A percentile compares a stretch with the other conserved stretches of the same genome.
These are phyloP conservation scores for Castanea crenata DNA, from an alignment of 306 rosid genomes.

Conservation along the genomic window DNA sequence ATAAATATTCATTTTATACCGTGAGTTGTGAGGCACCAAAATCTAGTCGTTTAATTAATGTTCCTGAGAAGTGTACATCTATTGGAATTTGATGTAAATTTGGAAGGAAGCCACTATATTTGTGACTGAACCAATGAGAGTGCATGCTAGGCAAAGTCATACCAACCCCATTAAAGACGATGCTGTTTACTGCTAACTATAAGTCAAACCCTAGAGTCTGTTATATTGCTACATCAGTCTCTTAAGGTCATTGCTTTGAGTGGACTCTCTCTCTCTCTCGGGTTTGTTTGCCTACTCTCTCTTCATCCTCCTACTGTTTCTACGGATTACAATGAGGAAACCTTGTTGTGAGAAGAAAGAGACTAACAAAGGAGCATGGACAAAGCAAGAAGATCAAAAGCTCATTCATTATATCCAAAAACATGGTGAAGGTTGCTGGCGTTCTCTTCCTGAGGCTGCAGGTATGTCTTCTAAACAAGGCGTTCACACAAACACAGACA, in stretches of 20 bases:
- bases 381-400: conserved; percentile 51
- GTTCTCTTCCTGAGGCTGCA: conserved; percentile 42
- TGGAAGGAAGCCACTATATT: no score
- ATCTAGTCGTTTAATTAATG: no score
- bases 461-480: conserved; percentile 19
- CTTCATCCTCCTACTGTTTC: neutral
- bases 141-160: neutral
- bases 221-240: neutral
- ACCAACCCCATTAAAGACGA: neutral
- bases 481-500: neutral
- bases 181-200: neutral
- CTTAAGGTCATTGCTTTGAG: neutral
- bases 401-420: conserved; percentile 36
- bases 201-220: neutral
- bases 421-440: conserved; percentile 48
- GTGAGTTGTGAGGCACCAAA: no score
- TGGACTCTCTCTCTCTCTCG: neutral
- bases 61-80: no score
- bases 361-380: conserved; percentile 42
- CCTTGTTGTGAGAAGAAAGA: conserved; percentile 29
- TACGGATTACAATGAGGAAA: neutral
- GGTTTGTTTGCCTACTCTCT: neutral
- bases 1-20: no score
- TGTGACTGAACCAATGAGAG: no score
- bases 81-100: no score